Evolutionary conservation across 805 yeast genomes (phyloP).

Genomic region (Tetrapisispora taiwanensis): DNA sequence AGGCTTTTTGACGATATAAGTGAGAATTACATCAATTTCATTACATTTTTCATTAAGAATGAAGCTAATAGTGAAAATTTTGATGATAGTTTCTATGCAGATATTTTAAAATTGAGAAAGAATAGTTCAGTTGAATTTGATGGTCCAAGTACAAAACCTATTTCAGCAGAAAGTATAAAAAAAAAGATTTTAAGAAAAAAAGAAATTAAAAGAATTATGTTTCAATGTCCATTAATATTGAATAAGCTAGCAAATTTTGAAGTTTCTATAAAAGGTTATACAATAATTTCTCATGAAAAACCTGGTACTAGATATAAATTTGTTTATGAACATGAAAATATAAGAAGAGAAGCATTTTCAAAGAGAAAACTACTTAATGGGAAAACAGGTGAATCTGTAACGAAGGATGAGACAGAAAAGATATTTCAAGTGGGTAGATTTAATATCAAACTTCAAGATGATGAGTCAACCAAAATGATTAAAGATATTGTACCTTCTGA

Average conservation of each 20-base stretch:
- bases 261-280: constrained; percentile 64
- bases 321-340: constrained; percentile 46
- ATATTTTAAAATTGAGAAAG: constrained; percentile 34
- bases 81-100: constrained; percentile 41
- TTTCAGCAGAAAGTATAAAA: constrained; percentile 35
- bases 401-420: constrained; percentile 24
- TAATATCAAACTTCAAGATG: constrained; percentile 31
- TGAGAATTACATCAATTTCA: constrained; percentile 41
- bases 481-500: constrained; percentile 27
- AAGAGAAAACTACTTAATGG: constrained; percentile 33
- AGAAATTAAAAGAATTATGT: constrained; percentile 53
- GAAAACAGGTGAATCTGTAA: constrained; percentile 36
- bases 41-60: constrained; percentile 48
- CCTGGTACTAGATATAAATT: constrained; percentile 37
- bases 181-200: constrained; percentile 43
- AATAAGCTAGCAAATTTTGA: constrained; percentile 37
- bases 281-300: constrained; percentile 48
- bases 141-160: constrained; percentile 36
- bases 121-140: constrained; percentile 18
- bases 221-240: constrained; percentile 50
- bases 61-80: constrained; percentile 31
- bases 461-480: constrained; percentile 29
- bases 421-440: constrained; percentile 41
- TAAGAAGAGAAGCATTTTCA: constrained; percentile 42
- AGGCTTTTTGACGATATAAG: constrained; percentile 47